Percentiles rank a stretch among this genome's conserved stretches.
phyloP scores from a whole-genome alignment of 805 yeast species.

The Zygoascus biomembranicola region DNA sequence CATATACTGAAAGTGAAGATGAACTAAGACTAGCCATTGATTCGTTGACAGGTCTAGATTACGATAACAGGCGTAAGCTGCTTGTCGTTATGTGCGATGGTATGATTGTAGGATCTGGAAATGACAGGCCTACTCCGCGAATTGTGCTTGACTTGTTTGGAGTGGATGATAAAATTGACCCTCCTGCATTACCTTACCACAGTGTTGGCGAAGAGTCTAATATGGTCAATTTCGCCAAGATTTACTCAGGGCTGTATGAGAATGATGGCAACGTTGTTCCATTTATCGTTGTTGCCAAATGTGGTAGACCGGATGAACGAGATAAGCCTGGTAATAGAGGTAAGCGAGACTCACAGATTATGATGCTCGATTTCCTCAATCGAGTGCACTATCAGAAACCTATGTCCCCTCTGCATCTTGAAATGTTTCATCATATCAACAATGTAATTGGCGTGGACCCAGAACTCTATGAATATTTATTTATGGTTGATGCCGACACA shows the following conservation, averaged over 20 bases:
- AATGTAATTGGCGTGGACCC: conserved; percentile 54
- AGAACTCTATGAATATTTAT: conserved; percentile 46
- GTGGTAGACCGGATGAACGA: conserved; percentile 49
- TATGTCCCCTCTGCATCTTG: conserved; percentile 51
- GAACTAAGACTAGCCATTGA: conserved; percentile 50
- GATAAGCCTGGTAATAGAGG: conserved; percentile 54
- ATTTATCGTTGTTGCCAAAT: conserved; percentile 44
- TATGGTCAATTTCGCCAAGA: conserved; percentile 54
- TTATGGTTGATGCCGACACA: conserved; percentile 62
- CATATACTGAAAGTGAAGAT: conserved; percentile 50
- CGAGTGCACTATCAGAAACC: conserved; percentile 50
- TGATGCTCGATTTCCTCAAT: conserved; percentile 51
- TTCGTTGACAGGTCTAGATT: conserved; percentile 47
- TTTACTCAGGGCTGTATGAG: conserved; percentile 55
- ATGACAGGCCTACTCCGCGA: conserved; percentile 48
- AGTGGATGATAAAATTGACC: conserved; percentile 39
- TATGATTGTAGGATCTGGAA: conserved; percentile 51
- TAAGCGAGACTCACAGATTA: conserved; percentile 54
- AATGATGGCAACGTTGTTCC: conserved; percentile 49
- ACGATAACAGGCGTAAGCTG: conserved; percentile 49
- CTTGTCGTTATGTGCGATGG: conserved; percentile 54
- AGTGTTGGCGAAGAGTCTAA: conserved; percentile 54
- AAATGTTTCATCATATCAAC: conserved; percentile 45
- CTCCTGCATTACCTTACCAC: conserved; percentile 44
- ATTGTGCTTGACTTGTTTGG: conserved; percentile 42